Evolutionary conservation across 2,329 filamentous ascomycete genomes (phyloP).

Genomic region (Talaromyces sp.): DNA sequence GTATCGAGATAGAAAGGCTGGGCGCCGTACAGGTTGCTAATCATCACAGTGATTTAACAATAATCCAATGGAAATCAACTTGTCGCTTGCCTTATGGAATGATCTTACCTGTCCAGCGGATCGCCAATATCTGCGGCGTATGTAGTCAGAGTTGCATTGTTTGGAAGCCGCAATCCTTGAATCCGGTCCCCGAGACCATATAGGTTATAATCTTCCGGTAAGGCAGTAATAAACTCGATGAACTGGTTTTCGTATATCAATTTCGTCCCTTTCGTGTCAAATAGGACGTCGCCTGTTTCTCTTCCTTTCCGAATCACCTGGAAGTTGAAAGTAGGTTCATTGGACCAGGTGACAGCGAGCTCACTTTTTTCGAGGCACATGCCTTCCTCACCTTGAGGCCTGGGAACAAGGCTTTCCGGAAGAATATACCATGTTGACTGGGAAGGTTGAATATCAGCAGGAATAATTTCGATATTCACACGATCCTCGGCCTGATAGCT

Average conservation of each 20-base stretch:
- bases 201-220: neutral
- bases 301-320: constrained; percentile 53
- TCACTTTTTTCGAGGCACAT: constrained; percentile 32
- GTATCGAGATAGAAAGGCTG: neutral
- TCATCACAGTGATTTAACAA: too few species aligned
- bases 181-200: neutral
- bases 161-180: too few species aligned
- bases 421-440: constrained; percentile 65
- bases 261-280: neutral
- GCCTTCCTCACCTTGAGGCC: constrained; percentile 47
- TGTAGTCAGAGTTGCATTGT: too few species aligned
- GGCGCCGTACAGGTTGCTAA: neutral
- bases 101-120: too few species aligned
- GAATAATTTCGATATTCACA: constrained; percentile 65
- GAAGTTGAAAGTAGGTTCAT: constrained; percentile 55
- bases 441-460: constrained; percentile 55
- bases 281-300: constrained; percentile 49
- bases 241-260: neutral
- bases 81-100: too few species aligned
- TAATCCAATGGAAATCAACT: too few species aligned
- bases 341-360: constrained; percentile 51
- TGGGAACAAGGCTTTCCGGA: constrained; percentile 49
- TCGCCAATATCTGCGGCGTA: too few species aligned
- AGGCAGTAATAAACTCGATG: neutral
- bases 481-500: constrained; percentile 62